These are phyloP conservation scores for Penicillium oxalicum DNA, from an alignment of 2,329 filamentous ascomycete genomes.

Conservation along the genomic window DNA sequence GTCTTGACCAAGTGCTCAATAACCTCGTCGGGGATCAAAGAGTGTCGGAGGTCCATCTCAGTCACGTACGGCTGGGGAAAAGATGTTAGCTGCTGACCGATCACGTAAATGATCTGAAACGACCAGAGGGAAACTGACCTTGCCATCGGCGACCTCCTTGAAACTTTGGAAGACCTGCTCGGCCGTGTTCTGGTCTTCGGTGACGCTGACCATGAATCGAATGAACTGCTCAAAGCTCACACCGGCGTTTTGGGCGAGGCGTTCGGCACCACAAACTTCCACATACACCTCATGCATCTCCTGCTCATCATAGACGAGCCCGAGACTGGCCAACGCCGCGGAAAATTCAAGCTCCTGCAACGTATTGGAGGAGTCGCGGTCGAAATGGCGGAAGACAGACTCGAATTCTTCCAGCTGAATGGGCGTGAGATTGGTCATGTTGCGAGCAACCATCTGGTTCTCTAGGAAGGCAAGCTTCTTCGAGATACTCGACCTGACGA, in stretches of 20 bases:
- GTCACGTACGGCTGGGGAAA: conserved; percentile 74
- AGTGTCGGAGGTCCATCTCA: conserved; percentile 92
- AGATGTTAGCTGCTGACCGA: conserved; percentile 6
- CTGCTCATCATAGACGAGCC: conserved; percentile 90
- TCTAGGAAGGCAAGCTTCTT: conserved; percentile 97
- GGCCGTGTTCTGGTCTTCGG: conserved; percentile 96
- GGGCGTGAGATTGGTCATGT: conserved; percentile 97
- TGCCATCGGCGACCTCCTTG: conserved; percentile 93
- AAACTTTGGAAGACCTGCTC: conserved; percentile 99
- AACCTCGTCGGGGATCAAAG: conserved; percentile 90
- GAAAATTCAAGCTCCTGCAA: conserved; percentile 93
- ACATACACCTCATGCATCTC: conserved; percentile 97
- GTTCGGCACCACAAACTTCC: conserved; percentile 62
- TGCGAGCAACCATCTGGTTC: conserved; percentile 96
- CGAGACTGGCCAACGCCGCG: conserved; percentile 87
- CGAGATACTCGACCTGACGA: conserved; percentile 85
- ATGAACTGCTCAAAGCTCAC: conserved; percentile 99
- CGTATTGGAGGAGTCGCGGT: conserved; percentile 84
- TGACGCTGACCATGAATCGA: conserved; percentile 98
- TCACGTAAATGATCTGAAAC: neutral
- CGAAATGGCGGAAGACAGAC: conserved; percentile 95
- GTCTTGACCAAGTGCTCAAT: conserved; percentile 86
- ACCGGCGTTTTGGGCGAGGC: conserved; percentile 56
- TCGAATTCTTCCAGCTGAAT: conserved; percentile 99
- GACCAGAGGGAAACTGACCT: conserved; percentile 45